phyloP scores from a whole-genome alignment of 164 flowering plant species.

The Kingdonia uniflora region DNA sequence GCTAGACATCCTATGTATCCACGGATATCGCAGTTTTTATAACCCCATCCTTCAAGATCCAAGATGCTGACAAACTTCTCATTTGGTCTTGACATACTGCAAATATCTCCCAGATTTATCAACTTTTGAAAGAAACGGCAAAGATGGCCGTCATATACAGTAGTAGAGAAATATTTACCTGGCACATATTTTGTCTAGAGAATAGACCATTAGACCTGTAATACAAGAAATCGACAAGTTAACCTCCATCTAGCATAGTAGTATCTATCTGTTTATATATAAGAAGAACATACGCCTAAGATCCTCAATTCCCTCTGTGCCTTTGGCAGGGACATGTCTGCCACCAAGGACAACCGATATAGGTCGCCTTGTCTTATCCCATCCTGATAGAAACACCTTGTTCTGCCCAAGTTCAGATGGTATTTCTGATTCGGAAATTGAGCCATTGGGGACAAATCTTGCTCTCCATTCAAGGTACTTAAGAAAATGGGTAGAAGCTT shows the following conservation, averaged over 20 bases:
- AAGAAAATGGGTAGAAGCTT: slow-evolving; percentile 47
- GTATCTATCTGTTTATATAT: neutral
- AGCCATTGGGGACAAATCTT: slow-evolving; percentile 50
- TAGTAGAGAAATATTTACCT: slow-evolving; percentile 31
- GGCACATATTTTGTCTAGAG: slow-evolving; percentile 52
- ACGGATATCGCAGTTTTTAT: slow-evolving; percentile 54
- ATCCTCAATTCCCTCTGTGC: slow-evolving; percentile 44
- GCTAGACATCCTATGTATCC: slow-evolving; percentile 50
- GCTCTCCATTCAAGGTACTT: slow-evolving; percentile 65
- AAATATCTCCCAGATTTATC: too few relatives aligned
- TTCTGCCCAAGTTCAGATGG: slow-evolving; percentile 51
- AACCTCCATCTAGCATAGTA: too few relatives aligned
- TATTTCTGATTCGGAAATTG: slow-evolving; percentile 37
- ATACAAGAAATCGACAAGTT: neutral
- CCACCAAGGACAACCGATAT: slow-evolving; percentile 8
- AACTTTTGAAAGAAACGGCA: too few relatives aligned
- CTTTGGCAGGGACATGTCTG: slow-evolving; percentile 37
- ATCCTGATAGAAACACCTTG: slow-evolving; percentile 66
- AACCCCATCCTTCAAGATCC: slow-evolving; percentile 84
- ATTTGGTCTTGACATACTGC: slow-evolving; percentile 54
- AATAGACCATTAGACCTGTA: slow-evolving; percentile 52
- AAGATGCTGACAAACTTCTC: slow-evolving; percentile 56
- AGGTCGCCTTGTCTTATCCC: slow-evolving; percentile 18
- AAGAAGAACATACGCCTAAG: slow-evolving; percentile 49
- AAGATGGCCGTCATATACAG: too few relatives aligned